Conservation (phyloP, 164 flowering plant species). For the Annona squamosa region DNA sequence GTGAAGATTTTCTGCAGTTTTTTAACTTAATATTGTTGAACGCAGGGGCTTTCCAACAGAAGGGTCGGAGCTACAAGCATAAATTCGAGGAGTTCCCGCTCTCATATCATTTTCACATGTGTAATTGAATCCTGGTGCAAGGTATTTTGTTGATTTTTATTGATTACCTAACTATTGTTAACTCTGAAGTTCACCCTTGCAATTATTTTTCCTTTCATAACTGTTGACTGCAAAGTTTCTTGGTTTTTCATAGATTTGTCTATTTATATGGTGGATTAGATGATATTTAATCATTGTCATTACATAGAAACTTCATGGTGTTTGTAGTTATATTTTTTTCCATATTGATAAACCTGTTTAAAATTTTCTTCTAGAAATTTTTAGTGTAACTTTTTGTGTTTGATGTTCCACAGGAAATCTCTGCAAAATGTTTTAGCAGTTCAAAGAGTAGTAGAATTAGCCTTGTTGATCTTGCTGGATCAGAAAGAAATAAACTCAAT, state of each 20-base stretch:
- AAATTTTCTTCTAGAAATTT: not conserved
- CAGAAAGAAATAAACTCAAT: conserved; percentile 49
- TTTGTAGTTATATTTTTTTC: not conserved
- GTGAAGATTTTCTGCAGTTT: not conserved
- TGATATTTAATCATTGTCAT: not conserved
- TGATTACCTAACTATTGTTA: not conserved
- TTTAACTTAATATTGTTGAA: not conserved
- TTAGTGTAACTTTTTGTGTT: not conserved
- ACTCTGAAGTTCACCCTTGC: not conserved
- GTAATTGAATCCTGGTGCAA: conserved; percentile 92
- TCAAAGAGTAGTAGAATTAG: conserved; percentile 85
- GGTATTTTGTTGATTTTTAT: conserved; percentile 32
- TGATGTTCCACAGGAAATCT: conserved; percentile 40
- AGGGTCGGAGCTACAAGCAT: conserved; percentile 81
- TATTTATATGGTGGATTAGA: not conserved
- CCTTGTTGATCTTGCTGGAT: conserved; percentile 89
- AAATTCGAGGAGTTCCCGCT: conserved; percentile 91
- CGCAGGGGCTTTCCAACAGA: conserved; percentile 94
- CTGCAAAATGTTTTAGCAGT: conserved; percentile 66
- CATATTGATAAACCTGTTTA: no score
- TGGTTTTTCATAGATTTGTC: not conserved
- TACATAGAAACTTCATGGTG: not conserved
- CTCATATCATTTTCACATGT: conserved; percentile 81
- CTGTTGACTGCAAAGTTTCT: not conserved
- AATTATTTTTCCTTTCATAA: not conserved